Conservation (phyloP, 208 protist genomes). For the Acanthamoeba castellanii region DNA sequence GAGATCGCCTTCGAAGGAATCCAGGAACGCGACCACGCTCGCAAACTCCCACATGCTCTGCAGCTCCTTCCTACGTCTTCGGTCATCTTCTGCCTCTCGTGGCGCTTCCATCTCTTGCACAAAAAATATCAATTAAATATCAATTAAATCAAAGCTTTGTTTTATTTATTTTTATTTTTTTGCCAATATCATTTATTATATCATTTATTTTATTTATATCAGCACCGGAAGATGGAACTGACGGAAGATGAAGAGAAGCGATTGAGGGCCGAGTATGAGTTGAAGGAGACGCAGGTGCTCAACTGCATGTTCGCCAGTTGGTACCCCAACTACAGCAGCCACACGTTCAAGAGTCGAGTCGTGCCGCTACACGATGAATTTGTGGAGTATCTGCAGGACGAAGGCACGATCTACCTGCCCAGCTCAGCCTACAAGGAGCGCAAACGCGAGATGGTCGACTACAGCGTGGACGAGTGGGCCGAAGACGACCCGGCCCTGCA, state of each 20-base stretch:
- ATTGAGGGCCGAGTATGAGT: not conserved
- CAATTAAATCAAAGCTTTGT: not conserved
- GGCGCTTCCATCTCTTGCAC: no score
- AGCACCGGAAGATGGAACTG: not conserved
- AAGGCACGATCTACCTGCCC: constrained; percentile 24
- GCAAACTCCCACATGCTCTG: constrained; percentile 66
- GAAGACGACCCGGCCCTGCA: not conserved
- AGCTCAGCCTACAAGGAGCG: not conserved
- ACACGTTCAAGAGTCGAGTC: constrained; percentile 15
- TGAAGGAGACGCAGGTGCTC: not conserved
- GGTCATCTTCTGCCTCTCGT: not conserved
- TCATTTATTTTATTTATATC: not conserved
- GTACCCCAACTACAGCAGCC: constrained; percentile 10
- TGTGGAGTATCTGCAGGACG: not conserved
- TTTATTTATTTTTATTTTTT: no score
- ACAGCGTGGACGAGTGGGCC: not conserved
- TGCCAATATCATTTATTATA: not conserved
- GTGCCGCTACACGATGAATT: constrained; percentile 14
- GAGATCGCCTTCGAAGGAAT: not conserved
- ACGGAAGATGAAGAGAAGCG: not conserved
- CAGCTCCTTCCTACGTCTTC: not conserved
- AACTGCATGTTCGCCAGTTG: constrained; percentile 35
- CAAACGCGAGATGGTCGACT: not conserved
- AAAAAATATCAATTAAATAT: not conserved
- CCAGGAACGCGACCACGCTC: constrained; percentile 36